These are phyloP conservation scores for Lablab purpureus DNA, from an alignment of 306 rosid genomes.

Conservation along the genomic window DNA sequence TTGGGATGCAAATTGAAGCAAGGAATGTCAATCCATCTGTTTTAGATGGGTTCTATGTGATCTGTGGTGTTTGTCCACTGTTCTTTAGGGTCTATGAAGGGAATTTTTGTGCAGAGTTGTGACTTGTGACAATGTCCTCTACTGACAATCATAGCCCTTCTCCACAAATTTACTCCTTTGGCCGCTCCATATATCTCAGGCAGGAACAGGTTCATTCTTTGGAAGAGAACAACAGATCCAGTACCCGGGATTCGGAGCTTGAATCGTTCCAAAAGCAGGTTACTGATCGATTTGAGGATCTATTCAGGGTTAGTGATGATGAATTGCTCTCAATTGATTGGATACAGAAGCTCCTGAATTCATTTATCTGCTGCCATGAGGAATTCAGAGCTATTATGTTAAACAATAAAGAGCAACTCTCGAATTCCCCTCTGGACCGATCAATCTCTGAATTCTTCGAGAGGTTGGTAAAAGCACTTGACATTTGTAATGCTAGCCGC, in stretches of 20 bases:
- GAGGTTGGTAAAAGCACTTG: constrained; percentile 14
- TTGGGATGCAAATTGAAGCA: neutral
- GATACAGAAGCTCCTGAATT: neutral
- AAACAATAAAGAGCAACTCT: neutral
- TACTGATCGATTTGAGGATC: neutral
- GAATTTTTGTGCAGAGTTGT: neutral
- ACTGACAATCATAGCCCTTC: neutral
- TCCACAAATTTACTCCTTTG: neutral
- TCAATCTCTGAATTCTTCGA: neutral
- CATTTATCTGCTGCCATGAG: constrained; percentile 29
- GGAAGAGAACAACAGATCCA: neutral
- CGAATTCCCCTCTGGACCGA: neutral
- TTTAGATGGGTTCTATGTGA: neutral
- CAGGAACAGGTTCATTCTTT: constrained; percentile 11
- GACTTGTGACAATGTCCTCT: constrained; percentile 6
- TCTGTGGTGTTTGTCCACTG: neutral
- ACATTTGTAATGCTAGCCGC: constrained; percentile 16
- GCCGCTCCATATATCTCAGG: neutral
- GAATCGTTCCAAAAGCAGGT: constrained; percentile 21
- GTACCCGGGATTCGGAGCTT: neutral
- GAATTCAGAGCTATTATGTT: constrained; percentile 18
- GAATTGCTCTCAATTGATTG: constrained; percentile 22
- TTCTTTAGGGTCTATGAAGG: neutral
- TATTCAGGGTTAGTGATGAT: constrained; percentile 6
- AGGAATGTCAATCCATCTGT: neutral